Conservation (phyloP, 345 rosid genomes). For the Kernera saxatilis region DNA sequence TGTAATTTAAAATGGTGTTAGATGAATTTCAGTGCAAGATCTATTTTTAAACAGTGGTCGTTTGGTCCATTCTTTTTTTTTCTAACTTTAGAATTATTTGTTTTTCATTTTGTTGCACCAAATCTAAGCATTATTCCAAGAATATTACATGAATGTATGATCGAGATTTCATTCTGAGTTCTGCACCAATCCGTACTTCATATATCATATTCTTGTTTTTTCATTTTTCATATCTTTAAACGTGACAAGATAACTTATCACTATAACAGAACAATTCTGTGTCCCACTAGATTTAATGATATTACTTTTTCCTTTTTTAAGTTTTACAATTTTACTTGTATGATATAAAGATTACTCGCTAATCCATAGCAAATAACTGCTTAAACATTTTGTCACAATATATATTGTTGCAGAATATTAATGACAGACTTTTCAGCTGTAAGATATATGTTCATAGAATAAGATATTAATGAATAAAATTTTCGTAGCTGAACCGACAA, state of each 20-base stretch:
- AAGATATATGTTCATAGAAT: background rate
- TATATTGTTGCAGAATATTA: background rate
- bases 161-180: conserved; percentile 20
- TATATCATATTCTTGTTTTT: conserved; percentile 8
- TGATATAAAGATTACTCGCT: background rate
- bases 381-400: background rate
- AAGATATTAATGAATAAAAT: background rate
- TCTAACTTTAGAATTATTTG: conserved; percentile 1
- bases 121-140: conserved; percentile 30
- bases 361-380: background rate
- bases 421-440: background rate
- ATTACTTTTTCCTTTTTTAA: background rate
- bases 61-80: conserved; percentile 29
- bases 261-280: conserved; percentile 1
- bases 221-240: background rate
- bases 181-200: conserved; percentile 25
- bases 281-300: background rate
- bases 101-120: conserved; percentile 13
- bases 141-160: conserved; percentile 30
- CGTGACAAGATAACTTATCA: conserved; percentile 28
- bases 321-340: background rate
- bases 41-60: conserved; percentile 4
- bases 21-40: conserved; percentile 10
- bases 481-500: background rate
- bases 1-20: background rate